Base-by-base conservation (phyloP, 2,329 filamentous ascomycete species). In the Fusarium torulosum region DNA sequence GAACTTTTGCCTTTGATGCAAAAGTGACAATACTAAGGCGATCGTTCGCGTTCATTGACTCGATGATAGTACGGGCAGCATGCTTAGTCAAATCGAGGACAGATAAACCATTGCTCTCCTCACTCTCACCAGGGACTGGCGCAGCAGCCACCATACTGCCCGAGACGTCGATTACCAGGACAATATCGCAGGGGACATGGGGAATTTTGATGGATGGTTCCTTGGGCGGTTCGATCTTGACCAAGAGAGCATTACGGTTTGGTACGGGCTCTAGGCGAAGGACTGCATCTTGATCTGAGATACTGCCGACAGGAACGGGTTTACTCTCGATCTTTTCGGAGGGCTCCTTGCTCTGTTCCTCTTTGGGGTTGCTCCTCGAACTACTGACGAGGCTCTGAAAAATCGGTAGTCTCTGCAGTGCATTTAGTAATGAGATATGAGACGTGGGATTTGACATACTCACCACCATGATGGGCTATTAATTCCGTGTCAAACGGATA, bases 81-180 rank as follows among this genome's bases (percentile, higher is more conserved):
- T 90, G 86, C 69, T 88, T 89, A 41, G 84, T 83, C 21, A 90
- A 79, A 66, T 90, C 88, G 21, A 90, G 73, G 3, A 89, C 80
- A 0, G 82, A 84, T 1, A 89, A 76, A 0, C 86, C 86, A 2
- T 81, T 81, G 20, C 80, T 72, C 63, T 88, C 85, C 53, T 83
- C 62, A 17, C 75, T 71, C 7, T 81, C 78, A 15, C 80, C 81
- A 0, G 85, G 84, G 0, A 84, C 78, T 0, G 83, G 84, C 1
- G 86, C 86, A 2, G 75, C 67, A 0, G 60, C 52, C 1, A 59
- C 50, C 87, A 90, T 90, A 75, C 86, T 88, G 0, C 79, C 80
- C 0, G 87, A 90, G 15, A 88, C 80, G 70, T 90, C 87, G 53
- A 90, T 88, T 17, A 86, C 86, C 4, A 90, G 80, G 3, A 88